phyloP scores from a whole-genome alignment of 345 rosid species.

The Noccaea bulbosa region DNA sequence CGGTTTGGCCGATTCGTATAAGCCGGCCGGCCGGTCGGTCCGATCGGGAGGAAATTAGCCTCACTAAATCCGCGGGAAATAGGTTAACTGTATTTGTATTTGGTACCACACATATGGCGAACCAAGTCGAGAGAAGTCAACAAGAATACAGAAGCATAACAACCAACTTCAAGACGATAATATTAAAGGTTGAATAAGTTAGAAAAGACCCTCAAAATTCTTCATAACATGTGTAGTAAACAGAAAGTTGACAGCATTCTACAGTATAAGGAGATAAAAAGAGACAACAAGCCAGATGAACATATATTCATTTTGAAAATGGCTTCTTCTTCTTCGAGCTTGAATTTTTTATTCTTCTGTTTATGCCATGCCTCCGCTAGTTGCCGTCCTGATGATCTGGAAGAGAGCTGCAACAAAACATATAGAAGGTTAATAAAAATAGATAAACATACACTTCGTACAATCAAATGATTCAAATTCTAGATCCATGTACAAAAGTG shows the following conservation, averaged over 20 bases:
- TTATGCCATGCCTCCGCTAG: conserved; percentile 72
- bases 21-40: not conserved
- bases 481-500: not conserved
- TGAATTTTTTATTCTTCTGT: not conserved
- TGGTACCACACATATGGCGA: not conserved
- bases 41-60: no score
- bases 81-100: not conserved
- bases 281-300: conserved; percentile 19
- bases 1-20: not conserved
- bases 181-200: not conserved
- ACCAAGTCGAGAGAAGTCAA: not conserved
- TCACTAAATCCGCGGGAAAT: not conserved
- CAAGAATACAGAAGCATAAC: not conserved
- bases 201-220: conserved; percentile 9
- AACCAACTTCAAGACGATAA: not conserved
- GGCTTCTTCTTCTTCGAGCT: conserved; percentile 31
- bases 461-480: conserved; percentile 5
- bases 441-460: not conserved
- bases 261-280: conserved; percentile 12
- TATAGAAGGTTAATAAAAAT: not conserved
- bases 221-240: conserved; percentile 21
- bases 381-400: conserved; percentile 93
- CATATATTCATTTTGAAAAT: not conserved
- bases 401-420: conserved; percentile 70
- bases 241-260: conserved; percentile 26